Conservation (phyloP, 345 rosid species). For the Capsella bursapastoris region DNA sequence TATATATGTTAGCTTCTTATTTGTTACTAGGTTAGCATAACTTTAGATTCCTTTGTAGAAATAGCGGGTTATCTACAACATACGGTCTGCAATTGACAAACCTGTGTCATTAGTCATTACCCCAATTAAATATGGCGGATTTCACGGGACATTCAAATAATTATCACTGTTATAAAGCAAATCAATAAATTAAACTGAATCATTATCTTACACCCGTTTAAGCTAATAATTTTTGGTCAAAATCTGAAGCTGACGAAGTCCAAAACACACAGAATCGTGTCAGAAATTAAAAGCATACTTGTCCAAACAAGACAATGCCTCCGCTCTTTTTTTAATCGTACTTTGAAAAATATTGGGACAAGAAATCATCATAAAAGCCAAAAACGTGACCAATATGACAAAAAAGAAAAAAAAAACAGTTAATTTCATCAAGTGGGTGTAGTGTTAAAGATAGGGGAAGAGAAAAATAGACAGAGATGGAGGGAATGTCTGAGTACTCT, state of each 20-base stretch:
- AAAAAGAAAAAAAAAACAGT: neutral
- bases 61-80: neutral
- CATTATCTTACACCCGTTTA: slow-evolving; percentile 16
- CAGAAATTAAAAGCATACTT: slow-evolving; percentile 35
- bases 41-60: slow-evolving; percentile 6
- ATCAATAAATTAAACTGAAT: neutral
- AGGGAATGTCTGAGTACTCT: slow-evolving; percentile 41
- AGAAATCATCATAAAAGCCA: slow-evolving; percentile 28
- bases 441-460: slow-evolving; percentile 10
- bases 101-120: neutral
- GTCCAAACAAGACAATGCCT: slow-evolving; percentile 34
- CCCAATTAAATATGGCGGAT: slow-evolving; percentile 9
- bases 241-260: slow-evolving; percentile 42
- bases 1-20: neutral
- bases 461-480: slow-evolving; percentile 16
- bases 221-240: slow-evolving; percentile 37
- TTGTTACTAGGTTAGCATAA: neutral
- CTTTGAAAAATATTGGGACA: slow-evolving; percentile 17
- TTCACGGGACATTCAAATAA: slow-evolving; percentile 16
- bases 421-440: neutral
- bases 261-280: slow-evolving; percentile 37
- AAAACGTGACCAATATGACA: slow-evolving; percentile 7
- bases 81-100: neutral
- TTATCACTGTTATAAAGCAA: neutral
- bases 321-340: slow-evolving; percentile 2